Conservation (phyloP, 129 eudicot species). For the Scalesia atractyloides region DNA sequence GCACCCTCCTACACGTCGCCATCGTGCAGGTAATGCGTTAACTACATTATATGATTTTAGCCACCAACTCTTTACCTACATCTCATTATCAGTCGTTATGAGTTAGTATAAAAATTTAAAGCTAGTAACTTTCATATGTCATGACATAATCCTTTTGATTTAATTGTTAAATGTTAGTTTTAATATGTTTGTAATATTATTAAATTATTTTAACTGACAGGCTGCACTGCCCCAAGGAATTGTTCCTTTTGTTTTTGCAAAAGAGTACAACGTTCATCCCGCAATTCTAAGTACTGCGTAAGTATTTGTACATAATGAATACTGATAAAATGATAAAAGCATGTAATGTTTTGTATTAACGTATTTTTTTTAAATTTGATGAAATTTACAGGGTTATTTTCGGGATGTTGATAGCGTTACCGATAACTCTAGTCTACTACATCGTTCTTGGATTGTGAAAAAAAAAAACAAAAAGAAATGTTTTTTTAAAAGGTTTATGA, state of each 20-base stretch:
- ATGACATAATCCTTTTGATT: constrained; percentile 22
- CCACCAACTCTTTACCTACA: constrained; percentile 37
- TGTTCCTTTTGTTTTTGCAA: constrained; percentile 95
- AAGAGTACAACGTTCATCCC: constrained; percentile 95
- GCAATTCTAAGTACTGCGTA: constrained; percentile 92
- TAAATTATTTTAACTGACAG: constrained; percentile 36
- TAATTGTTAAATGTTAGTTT: neutral
- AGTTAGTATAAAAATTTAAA: neutral
- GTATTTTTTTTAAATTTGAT: neutral
- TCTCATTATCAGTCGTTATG: constrained; percentile 16
- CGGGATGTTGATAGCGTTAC: constrained; percentile 96
- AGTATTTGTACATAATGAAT: constrained; percentile 28
- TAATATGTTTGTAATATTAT: neutral
- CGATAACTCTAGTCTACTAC: constrained; percentile 86
- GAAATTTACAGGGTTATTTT: constrained; percentile 76
- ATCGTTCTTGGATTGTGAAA: constrained; percentile 71
- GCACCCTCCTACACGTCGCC: constrained; percentile 78
- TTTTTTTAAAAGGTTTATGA: constrained; percentile 8
- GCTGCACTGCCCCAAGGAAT: constrained; percentile 99
- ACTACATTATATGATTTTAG: neutral
- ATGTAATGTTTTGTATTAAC: neutral
- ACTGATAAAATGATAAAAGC: neutral
- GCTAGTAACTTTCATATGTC: constrained; percentile 13
- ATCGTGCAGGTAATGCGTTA: constrained; percentile 78
- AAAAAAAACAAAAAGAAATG: neutral